Conservation (phyloP, 768 basidiomycete species). For the Royoungia palumana region DNA sequence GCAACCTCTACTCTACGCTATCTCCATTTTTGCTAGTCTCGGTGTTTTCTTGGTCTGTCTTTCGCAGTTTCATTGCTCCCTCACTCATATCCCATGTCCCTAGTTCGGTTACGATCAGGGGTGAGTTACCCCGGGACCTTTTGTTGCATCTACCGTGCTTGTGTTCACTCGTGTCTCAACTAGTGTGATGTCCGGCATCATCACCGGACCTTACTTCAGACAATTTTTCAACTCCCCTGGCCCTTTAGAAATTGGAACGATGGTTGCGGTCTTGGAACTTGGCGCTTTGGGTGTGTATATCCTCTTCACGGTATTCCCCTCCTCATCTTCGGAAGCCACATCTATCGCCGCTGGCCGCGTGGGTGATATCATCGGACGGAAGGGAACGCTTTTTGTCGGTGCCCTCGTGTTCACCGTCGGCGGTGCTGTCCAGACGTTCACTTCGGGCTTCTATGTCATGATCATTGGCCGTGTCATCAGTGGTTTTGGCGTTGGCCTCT, state of each 20-base stretch:
- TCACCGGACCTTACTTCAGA: conserved; percentile 81
- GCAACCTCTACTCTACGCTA: conserved; percentile 71
- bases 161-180: conserved; percentile 3
- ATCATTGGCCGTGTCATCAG: conserved; percentile 77
- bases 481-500: conserved; percentile 86
- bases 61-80: neutral
- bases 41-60: conserved; percentile 78
- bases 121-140: conserved; percentile 39
- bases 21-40: conserved; percentile 77
- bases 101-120: conserved; percentile 89
- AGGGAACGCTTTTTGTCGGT: conserved; percentile 79
- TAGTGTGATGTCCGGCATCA: conserved; percentile 89
- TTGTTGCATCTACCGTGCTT: neutral
- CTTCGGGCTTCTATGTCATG: conserved; percentile 76
- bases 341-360: conserved; percentile 86
- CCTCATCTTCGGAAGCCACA: conserved; percentile 52
- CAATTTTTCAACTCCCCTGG: conserved; percentile 79
- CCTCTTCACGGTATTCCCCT: neutral
- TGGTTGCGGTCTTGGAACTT: conserved; percentile 93
- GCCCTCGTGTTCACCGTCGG: conserved; percentile 84
- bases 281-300: conserved; percentile 75
- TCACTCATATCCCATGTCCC: conserved; percentile 1
- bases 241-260: conserved; percentile 77
- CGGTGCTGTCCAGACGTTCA: conserved; percentile 82
- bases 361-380: conserved; percentile 83